phyloP scores from a whole-genome alignment of 345 rosid species.

The Salix arbutifolia region DNA sequence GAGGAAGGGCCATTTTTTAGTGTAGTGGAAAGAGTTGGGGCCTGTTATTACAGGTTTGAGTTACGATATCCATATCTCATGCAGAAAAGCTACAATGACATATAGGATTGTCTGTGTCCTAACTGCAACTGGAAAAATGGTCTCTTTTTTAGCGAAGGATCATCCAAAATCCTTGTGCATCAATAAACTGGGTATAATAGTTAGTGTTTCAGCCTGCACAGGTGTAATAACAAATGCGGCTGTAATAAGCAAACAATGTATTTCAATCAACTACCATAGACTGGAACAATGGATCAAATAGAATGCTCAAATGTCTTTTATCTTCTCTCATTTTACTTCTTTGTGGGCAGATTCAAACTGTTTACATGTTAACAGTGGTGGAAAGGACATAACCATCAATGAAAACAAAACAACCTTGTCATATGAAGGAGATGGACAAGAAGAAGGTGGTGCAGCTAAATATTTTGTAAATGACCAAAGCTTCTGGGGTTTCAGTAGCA shows the following conservation, averaged over 20 bases:
- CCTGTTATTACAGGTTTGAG: too few species aligned
- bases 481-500: conserved; percentile 69
- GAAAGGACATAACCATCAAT: conserved; percentile 31
- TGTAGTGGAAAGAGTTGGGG: too few species aligned
- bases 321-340: not conserved
- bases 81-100: not conserved
- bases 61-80: not conserved
- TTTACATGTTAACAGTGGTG: conserved; percentile 62
- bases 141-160: not conserved
- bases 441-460: conserved; percentile 49
- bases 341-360: conserved; percentile 42
- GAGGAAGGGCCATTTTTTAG: too few species aligned
- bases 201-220: not conserved
- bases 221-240: not conserved
- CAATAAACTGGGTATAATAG: not conserved
- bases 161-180: not conserved
- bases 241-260: not conserved
- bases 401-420: conserved; percentile 30
- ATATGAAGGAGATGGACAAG: conserved; percentile 52
- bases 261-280: not conserved
- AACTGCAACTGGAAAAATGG: not conserved
- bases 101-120: not conserved
- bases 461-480: conserved; percentile 27
- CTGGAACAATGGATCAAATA: not conserved
- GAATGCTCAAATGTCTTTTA: not conserved